A percentile compares a stretch with the other conserved stretches of the same genome.
phyloP scores from a whole-genome alignment of 768 basidiomycete species.

The Boletus vinaceobasis region DNA sequence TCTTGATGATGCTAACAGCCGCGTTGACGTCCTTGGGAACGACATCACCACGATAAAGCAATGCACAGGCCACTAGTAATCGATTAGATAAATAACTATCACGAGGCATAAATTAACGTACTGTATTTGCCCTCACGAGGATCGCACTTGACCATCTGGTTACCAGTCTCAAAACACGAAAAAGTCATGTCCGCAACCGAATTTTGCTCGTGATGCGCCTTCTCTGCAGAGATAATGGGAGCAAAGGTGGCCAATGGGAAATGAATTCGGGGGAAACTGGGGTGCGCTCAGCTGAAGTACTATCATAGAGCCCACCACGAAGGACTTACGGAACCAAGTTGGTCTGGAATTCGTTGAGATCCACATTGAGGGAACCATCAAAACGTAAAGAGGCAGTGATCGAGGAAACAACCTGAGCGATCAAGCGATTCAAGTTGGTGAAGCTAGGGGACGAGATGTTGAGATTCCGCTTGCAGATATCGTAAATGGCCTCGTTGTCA shows the following conservation, averaged over 20 bases:
- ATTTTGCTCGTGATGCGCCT: constrained; percentile 96
- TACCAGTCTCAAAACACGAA: constrained; percentile 75
- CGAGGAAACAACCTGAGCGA: constrained; percentile 98
- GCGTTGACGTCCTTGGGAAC: constrained; percentile 78
- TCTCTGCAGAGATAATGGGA: constrained; percentile 90
- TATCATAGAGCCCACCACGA: background rate
- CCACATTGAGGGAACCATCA: constrained; percentile 62
- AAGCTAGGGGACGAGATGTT: constrained; percentile 84
- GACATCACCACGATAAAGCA: constrained; percentile 74
- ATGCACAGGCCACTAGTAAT: constrained; percentile 58
- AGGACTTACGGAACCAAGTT: constrained; percentile 89
- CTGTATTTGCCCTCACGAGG: constrained; percentile 79
- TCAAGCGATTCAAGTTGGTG: constrained; percentile 93
- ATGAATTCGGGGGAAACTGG: constrained; percentile 94
- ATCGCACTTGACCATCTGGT: constrained; percentile 81
- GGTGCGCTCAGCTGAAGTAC: background rate
- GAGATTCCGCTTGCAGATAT: constrained; percentile 86
- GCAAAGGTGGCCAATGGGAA: constrained; percentile 98
- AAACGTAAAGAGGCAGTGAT: constrained; percentile 87
- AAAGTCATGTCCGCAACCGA: constrained; percentile 98
- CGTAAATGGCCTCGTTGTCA: constrained; percentile 81
- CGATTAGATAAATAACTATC: background rate
- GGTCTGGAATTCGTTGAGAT: constrained; percentile 97
- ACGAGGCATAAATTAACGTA: constrained; percentile 23
- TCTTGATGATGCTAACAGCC: constrained; percentile 71